phyloP scores from a whole-genome alignment of 768 basidiomycete species.

The Pleurotus ostreatus region DNA sequence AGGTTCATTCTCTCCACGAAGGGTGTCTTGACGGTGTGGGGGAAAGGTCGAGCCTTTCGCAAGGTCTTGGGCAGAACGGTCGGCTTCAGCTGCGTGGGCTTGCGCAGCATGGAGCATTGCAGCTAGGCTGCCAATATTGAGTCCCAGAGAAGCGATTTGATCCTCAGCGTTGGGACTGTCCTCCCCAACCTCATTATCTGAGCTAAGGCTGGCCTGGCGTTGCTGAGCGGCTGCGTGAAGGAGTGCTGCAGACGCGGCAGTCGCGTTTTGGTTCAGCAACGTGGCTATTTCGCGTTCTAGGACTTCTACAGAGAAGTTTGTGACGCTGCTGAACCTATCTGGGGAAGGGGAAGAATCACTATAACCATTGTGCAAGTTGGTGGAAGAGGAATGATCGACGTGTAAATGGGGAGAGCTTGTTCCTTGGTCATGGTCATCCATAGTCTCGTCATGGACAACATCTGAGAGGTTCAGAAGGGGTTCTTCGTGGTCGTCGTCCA shows the following conservation, averaged over 20 bases:
- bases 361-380: conserved; percentile 33
- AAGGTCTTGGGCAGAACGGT: conserved; percentile 38
- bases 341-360: conserved; percentile 30
- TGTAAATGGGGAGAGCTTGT: conserved; percentile 15
- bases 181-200: conserved; percentile 24
- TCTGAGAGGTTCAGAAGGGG: conserved; percentile 74
- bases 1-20: conserved; percentile 38
- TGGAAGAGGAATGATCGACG: conserved; percentile 25
- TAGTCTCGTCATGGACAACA: conserved; percentile 78
- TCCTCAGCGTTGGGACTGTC: conserved; percentile 20
- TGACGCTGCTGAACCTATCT: conserved; percentile 33
- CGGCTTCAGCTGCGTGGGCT: conserved; percentile 48
- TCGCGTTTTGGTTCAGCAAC: conserved; percentile 70
- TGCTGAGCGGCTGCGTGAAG: conserved; percentile 68
- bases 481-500: conserved; percentile 48
- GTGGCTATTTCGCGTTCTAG: conserved; percentile 76
- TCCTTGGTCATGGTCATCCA: conserved; percentile 51
- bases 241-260: conserved; percentile 62
- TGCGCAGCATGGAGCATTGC: conserved; percentile 79
- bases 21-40: conserved; percentile 38
- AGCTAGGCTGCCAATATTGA: conserved; percentile 64
- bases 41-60: conserved; percentile 43
- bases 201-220: conserved; percentile 40
- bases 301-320: conserved; percentile 64
- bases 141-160: conserved; percentile 39